Conservation (phyloP, 192 early-diverging fungal genomes). For the Backusella liffmaniae region DNA sequence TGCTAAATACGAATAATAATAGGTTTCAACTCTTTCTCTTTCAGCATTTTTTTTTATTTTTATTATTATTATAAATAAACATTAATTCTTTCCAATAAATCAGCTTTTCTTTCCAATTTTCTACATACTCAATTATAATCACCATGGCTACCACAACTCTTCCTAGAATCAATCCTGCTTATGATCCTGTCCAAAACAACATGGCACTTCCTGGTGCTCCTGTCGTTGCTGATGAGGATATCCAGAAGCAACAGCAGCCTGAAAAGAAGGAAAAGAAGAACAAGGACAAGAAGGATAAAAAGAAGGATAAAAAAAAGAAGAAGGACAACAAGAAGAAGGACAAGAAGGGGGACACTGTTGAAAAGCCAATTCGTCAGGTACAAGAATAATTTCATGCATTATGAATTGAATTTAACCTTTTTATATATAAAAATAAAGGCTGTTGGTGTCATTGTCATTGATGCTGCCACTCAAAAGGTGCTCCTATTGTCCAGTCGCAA, state of each 20-base stretch:
- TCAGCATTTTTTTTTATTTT: not conserved
- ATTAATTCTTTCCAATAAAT: not conserved
- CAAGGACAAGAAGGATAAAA: conserved; percentile 14
- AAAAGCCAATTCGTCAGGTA: conserved; percentile 28
- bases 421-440: conserved; percentile 1
- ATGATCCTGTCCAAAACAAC: not conserved
- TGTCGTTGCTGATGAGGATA: not conserved
- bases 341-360: not conserved
- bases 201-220: not conserved
- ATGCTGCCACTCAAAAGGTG: conserved; percentile 13
- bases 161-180: not conserved
- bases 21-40: not conserved
- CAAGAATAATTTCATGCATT: not conserved
- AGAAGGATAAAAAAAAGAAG: conserved; percentile 16
- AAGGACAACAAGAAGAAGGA: conserved; percentile 7
- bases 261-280: conserved; percentile 16
- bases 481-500: conserved; percentile 29
- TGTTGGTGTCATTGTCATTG: conserved; percentile 29
- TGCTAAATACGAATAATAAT: not conserved
- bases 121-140: not conserved
- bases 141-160: not conserved
- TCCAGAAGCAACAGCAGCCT: not conserved
- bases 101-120: not conserved
- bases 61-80: not conserved
- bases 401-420: not conserved